Evolutionary conservation across 371 early-diverging fungal genomes (phyloP), one percentile per base, ranked within the genome.

Genomic region (Syncephalastrum contaminatum): DNA sequence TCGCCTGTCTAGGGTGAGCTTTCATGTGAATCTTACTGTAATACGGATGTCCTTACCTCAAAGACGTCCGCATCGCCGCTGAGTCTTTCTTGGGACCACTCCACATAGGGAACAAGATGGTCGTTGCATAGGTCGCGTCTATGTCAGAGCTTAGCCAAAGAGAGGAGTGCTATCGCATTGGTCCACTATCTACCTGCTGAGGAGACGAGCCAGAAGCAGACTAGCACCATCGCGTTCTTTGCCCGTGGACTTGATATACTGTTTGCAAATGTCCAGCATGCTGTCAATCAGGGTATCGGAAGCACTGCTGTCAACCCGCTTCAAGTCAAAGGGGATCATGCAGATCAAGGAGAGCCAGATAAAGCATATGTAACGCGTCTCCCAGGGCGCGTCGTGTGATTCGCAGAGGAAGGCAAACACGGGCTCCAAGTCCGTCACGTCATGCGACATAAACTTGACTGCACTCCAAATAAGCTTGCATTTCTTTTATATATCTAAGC

Each of bases 251-350:
- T 66, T 56, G 44, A 95, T 62, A 52, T 75, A 84, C 6, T 43
- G 43, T 53, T 85, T 85, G 54, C 77, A 79, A 1, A 72, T 57
- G 22, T 72, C 65, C 5, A 88, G 59, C 74, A 86, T 77, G 6
- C 75, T 64, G 6, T 74, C 69, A 19, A 85, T 73, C 21, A 88
- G 62, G 1, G 84, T 71, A 15, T 70, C 69, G 73, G 85, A 54
- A 7, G 62, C 53, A 1, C 83, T 81, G 60, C 90, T 88, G 63
- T 95, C 96, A 18, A 97, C 82, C 16, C 74, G 85, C 55, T 77
- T 81, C 14, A 97, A 77, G 70, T 96, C 95, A 66, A 97, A 97
- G 2, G 98, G 98, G 22, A 94, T 86, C 93, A 93, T 92, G 51
- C 86, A 84, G 58, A 96, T 82, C 41, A 96, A 77, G 0, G 93